Evolutionary conservation across 2,329 filamentous ascomycete genomes (phyloP), one percentile per base, ranked within the genome.

Genomic region (Periconia sp.): DNA sequence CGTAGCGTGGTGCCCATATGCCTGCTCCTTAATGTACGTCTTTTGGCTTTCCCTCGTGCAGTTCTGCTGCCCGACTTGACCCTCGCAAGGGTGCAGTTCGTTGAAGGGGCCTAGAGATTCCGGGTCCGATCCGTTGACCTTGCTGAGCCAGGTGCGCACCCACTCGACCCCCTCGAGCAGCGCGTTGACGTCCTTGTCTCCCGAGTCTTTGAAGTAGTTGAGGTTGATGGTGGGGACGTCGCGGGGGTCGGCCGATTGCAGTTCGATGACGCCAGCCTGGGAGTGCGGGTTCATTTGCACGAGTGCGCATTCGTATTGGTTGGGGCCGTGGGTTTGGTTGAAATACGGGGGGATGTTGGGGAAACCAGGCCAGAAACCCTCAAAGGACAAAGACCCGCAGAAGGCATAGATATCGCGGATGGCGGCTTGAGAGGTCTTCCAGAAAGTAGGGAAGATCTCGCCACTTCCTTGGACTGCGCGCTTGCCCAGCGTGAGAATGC

Each of bases 211-310:
- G 64, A 70, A 70, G 58, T 64, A 69, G 50, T 68, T 62, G 41
- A 70, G 56, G 17, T 68, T 64, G 61, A 90, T 87, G 11, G 79
- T 65, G 0, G 87, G 87, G 1, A 77, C 74, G 52, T 88, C 85
- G 0, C 81, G 80, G 1, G 87, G 86, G 63, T 90, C 80, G 0
- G 80, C 70, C 0, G 82, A 85, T 10, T 75, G 75, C 7, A 91
- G 80, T 10, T 72, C 79, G 6, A 91, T 84, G 1, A 78, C 80
- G 13, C 88, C 88, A 6, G 66, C 76, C 70, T 73, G 68, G 59
- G 89, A 88, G 49, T 82, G 81, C 0, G 85, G 80, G 61, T 86
- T 66, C 45, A 74, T 66, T 52, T 66, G 61, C 23, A 65, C 64
- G 31, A 65, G 48, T 6, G 65, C 63, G 42, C 66, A 69, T 47